Base-by-base conservation (phyloP, 352 stramenopile genomes). In the Globisporangium canariense region DNA sequence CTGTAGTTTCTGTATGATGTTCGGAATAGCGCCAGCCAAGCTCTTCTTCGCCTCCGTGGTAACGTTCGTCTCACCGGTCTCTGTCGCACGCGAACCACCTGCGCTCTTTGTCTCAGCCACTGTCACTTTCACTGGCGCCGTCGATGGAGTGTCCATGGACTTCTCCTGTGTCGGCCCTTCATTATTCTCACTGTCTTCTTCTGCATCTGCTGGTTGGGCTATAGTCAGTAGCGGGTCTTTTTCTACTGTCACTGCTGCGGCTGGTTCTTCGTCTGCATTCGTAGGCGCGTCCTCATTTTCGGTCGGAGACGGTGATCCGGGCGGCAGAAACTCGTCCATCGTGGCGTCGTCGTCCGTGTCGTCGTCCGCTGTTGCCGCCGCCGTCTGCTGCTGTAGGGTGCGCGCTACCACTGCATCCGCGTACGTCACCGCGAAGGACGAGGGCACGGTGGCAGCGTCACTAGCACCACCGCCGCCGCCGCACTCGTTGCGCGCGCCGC, bases 1-100 rank as follows among this genome's bases (percentile, higher is more conserved):
- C 47, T 65, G 59, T 8, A 65, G 45, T 22, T 16, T 49, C 16
- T 65, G 50, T 10, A 65, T 50, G 18, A 58, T 50, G 22, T 25
- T 49, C 14, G 47, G 47, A 8, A 65, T 56, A 13, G 50, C 47
- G 13, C 50, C 22, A 2, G 50, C 59, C 59, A 47, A 65, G 57
- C 34, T 49, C 13, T 3, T 45, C 28, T 62, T 62, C 28, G 6
- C 36, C 9, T 45, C 28, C 22, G 32, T n/a, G 30, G 1, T 38
- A 36, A 18, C 36, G 28, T 18, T 55, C 49, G 20, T 22, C 28
- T 58, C 18, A 28, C 25, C 25, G 7, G n/a, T 38, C 25, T 55
- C 49, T 7, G 0, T 13, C 49, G 9, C 28, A 16, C 4, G 20
- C 14, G 50, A 34, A 10, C 9, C 13, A 20, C 22, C 14, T 13